Base-by-base conservation (phyloP, 768 basidiomycete species). In the Coprinopsis marcescibilis region DNA sequence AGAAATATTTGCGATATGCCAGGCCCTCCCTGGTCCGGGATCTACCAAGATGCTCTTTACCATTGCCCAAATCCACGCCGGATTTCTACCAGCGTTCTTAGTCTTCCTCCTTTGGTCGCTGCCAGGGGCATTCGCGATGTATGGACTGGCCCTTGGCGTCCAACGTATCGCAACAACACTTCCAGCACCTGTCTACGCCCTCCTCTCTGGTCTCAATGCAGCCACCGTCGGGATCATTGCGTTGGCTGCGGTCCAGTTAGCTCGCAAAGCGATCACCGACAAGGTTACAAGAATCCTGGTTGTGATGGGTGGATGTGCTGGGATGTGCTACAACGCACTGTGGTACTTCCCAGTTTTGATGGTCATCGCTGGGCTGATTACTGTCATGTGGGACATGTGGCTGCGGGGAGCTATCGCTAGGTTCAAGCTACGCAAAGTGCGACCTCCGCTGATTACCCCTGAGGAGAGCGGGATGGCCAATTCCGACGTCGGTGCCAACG, bases 201-300 rank as follows among this genome's bases (percentile, higher is more conserved):
- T 78, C 10, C 63, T 80, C 7, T 72, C 73, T 0, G 78, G 78
- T 2, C 55, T 80, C 15, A 79, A 80, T 52, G 72, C 76, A 1
- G 67, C 76, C 3, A 73, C 74, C 0, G 77, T 79, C 3, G 78
- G 77, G 0, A 57, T 79, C 7, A 73, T 79, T 43, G 72, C 73
- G 1, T 63, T 78, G 14, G 73, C 78, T 3, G 77, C 73, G 2
- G 64, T 70, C 21, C 72, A 76, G 49, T 70, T 78, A 13, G 57
- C 69, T 1, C 56, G 65, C 10, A 69, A 68, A 26, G 67, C 73
- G 26, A 69, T 75, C 25, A 75, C 72, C 2, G 77, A 78, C 46
- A 52, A 56, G 3, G 32, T 73, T 12, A 69, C 75, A 7, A 57
- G 75, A 17, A 38, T 69, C 2, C 45, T 77, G 8, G 66, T 79